Evolutionary conservation across 2,329 filamentous ascomycete species (phyloP).

Genomic region (Fusarium tjaetaba): DNA sequence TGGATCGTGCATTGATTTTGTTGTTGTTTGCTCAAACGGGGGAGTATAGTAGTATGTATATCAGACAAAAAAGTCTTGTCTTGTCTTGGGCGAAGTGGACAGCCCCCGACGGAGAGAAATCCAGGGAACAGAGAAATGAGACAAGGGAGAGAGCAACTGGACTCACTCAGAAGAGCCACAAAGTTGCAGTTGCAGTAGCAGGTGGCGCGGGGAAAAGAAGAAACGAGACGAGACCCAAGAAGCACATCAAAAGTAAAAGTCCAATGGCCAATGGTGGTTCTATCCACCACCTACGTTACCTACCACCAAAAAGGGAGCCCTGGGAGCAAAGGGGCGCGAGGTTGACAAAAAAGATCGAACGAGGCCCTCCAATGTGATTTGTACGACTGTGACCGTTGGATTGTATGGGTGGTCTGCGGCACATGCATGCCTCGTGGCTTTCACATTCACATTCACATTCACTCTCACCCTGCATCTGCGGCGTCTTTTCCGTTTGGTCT

Average conservation of each 20-base stretch:
- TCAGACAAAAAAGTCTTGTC: neutral
- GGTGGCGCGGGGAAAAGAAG: constrained; percentile 29
- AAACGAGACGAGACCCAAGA: constrained; percentile 23
- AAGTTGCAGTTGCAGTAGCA: constrained; percentile 13
- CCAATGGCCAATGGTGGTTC: neutral
- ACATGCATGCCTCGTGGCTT: constrained; percentile 16
- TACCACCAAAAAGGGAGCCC: neutral
- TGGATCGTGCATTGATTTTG: neutral
- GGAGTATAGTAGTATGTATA: neutral
- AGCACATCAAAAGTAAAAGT: constrained; percentile 29
- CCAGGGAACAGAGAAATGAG: constrained; percentile 27
- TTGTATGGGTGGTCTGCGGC: neutral
- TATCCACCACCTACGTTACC: neutral
- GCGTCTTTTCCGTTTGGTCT: constrained; percentile 34
- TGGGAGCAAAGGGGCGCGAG: neutral
- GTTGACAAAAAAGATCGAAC: constrained; percentile 26
- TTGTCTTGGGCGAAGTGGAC: constrained; percentile 12
- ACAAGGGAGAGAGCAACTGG: constrained; percentile 30
- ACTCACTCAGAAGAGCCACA: constrained; percentile 10
- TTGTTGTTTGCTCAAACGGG: constrained; percentile 7
- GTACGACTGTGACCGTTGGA: neutral
- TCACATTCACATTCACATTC: neutral
- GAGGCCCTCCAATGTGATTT: constrained; percentile 23
- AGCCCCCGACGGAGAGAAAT: constrained; percentile 5
- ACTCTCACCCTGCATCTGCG: constrained; percentile 5